Conservation (phyloP, 164 flowering plant genomes). For the Cinnamomum chago region DNA sequence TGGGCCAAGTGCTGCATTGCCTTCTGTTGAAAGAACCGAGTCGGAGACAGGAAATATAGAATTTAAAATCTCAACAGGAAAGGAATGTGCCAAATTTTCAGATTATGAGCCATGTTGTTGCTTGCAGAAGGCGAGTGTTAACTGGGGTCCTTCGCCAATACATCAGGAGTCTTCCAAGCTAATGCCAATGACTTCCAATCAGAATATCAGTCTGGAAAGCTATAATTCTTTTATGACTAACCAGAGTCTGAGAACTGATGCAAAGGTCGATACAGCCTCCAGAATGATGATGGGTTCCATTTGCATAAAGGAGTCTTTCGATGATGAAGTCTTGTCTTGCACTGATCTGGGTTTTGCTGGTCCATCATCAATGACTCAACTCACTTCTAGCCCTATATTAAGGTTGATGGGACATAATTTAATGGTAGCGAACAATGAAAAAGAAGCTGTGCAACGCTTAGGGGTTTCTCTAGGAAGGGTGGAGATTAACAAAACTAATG, state of each 20-base stretch:
- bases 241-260: slow-evolving; percentile 23
- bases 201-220: slow-evolving; percentile 19
- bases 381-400: slow-evolving; percentile 42
- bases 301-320: slow-evolving; percentile 16
- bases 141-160: slow-evolving; percentile 25
- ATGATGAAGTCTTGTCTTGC: slow-evolving; percentile 20
- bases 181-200: slow-evolving; percentile 24
- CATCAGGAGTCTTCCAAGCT: slow-evolving; percentile 35
- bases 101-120: slow-evolving; percentile 56
- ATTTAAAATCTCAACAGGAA: slow-evolving; percentile 20
- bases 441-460: slow-evolving; percentile 22
- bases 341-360: slow-evolving; percentile 32
- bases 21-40: slow-evolving; percentile 23
- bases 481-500: slow-evolving; percentile 10
- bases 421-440: slow-evolving; percentile 69
- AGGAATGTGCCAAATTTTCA: slow-evolving; percentile 23
- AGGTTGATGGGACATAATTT: slow-evolving; percentile 92
- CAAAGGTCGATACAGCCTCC: slow-evolving; percentile 17
- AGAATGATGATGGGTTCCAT: slow-evolving; percentile 17
- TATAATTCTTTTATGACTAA: slow-evolving; percentile 18
- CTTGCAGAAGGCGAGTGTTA: slow-evolving; percentile 40
- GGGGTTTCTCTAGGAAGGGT: slow-evolving; percentile 14
- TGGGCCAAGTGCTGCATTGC: neutral
- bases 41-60: slow-evolving; percentile 19
- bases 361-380: slow-evolving; percentile 27